These are phyloP conservation scores for Ensete glaucum DNA, from an alignment of 176 grass and related monocot species.

Conservation along the genomic window DNA sequence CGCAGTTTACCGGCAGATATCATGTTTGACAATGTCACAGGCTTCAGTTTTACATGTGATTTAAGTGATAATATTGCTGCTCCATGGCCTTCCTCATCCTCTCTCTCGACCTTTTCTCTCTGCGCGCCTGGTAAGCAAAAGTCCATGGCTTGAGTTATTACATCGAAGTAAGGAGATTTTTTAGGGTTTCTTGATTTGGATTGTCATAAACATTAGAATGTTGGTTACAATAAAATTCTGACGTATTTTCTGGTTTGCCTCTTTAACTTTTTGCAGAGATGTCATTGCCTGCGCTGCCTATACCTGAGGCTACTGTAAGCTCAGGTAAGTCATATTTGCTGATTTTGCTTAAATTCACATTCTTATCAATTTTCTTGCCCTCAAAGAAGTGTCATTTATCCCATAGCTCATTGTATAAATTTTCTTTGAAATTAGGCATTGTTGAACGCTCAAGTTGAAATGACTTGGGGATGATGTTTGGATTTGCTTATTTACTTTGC, in stretches of 20 bases:
- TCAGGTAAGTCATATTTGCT: slow-evolving; percentile 36
- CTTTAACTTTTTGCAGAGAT: slow-evolving; percentile 54
- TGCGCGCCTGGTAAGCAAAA: slow-evolving; percentile 69
- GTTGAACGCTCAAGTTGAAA: too few species aligned
- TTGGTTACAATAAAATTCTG: background rate
- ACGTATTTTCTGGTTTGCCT: background rate
- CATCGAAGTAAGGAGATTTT: background rate
- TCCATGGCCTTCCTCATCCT: slow-evolving; percentile 92
- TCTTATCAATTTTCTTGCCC: too few species aligned
- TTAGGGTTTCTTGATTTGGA: background rate
- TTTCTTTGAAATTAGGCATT: too few species aligned
- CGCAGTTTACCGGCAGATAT: slow-evolving; percentile 91
- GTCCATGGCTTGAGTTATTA: background rate
- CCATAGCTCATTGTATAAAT: too few species aligned
- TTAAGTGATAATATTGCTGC: slow-evolving; percentile 96
- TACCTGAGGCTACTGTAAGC: slow-evolving; percentile 43
- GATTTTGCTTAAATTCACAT: background rate
- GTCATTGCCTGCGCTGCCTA: slow-evolving; percentile 88
- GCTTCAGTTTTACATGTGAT: slow-evolving; percentile 92
- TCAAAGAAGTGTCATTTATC: too few species aligned
- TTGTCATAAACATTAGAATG: background rate
- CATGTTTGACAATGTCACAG: slow-evolving; percentile 67
- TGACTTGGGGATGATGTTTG: too few species aligned
- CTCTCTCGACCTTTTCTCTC: slow-evolving; percentile 78
- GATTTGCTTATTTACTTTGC: too few species aligned